A percentile compares a stretch with the other conserved stretches of the same genome.
Conservation (phyloP, 129 eudicot species). For the Glebionis coronaria region DNA sequence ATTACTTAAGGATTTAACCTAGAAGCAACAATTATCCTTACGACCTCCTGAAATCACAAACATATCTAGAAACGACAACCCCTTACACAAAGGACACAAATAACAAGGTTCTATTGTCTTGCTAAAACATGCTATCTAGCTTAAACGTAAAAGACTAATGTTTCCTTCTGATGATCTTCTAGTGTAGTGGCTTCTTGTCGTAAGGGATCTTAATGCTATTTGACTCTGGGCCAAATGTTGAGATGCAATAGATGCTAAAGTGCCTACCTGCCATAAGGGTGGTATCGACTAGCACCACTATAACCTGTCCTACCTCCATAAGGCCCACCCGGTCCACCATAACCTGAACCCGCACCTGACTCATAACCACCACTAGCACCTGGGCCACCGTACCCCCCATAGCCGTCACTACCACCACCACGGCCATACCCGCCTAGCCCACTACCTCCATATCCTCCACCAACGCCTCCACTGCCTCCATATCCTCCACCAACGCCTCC, state of each 20-base stretch:
- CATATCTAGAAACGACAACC: constrained; percentile 25
- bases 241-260: no score
- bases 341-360: constrained; percentile 56
- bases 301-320: constrained; percentile 53
- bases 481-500: constrained; percentile 53
- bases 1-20: constrained; percentile 26
- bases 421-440: constrained; percentile 79
- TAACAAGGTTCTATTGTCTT: constrained; percentile 29
- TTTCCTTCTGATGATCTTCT: constrained; percentile 35
- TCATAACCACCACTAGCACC: constrained; percentile 49
- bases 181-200: constrained; percentile 36
- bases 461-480: constrained; percentile 49
- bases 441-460: constrained; percentile 57
- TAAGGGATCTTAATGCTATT: constrained; percentile 32
- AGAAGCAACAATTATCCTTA: constrained; percentile 25
- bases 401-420: constrained; percentile 44
- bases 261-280: constrained; percentile 88
- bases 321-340: constrained; percentile 18
- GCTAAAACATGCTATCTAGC: constrained; percentile 27
- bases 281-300: constrained; percentile 63
- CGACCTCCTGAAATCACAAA: constrained; percentile 21
- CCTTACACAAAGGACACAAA: constrained; percentile 29
- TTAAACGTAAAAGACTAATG: constrained; percentile 26
- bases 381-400: constrained; percentile 67
- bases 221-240: constrained; percentile 26